phyloP scores from a whole-genome alignment of 192 early-diverging fungal genomes.

The Gryganskiella cystojenkinii region DNA sequence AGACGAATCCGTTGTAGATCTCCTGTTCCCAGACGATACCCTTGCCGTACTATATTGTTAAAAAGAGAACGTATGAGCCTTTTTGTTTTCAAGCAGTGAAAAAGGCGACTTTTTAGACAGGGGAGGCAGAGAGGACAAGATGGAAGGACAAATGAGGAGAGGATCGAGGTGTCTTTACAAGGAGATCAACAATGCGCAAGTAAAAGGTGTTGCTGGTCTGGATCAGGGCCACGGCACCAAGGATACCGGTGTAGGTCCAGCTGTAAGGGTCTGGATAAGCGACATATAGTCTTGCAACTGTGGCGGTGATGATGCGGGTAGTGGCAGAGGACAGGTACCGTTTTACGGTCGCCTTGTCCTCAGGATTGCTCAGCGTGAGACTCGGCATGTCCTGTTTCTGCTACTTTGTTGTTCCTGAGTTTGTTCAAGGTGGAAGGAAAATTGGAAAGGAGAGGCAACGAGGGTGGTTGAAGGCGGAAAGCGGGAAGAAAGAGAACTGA shows the following conservation, averaged over 20 bases:
- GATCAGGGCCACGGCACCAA: constrained; percentile 71
- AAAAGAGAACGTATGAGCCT: neutral
- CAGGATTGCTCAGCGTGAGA: constrained; percentile 65
- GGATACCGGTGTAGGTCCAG: constrained; percentile 76
- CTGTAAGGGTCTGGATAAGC: constrained; percentile 69
- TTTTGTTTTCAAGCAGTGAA: neutral
- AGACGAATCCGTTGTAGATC: constrained; percentile 76
- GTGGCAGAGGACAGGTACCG: constrained; percentile 28
- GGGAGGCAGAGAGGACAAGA: too few species aligned
- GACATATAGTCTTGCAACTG: constrained; percentile 78
- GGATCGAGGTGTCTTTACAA: constrained; percentile 27
- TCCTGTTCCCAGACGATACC: constrained; percentile 85
- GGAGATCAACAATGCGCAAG: constrained; percentile 77
- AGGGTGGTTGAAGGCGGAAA: neutral
- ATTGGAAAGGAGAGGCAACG: neutral
- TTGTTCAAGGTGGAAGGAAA: neutral
- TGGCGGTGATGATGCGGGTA: constrained; percentile 81
- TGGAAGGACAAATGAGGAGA: too few species aligned
- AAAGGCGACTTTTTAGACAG: too few species aligned
- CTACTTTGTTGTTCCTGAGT: neutral
- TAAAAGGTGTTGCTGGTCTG: constrained; percentile 70
- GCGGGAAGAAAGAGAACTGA: neutral
- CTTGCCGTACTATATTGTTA: constrained; percentile 49
- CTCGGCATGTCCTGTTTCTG: constrained; percentile 60
- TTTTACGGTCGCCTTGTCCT: constrained; percentile 72